Conservation (phyloP, 2,329 filamentous ascomycete species). For the Scedosporium aurantiacum region DNA sequence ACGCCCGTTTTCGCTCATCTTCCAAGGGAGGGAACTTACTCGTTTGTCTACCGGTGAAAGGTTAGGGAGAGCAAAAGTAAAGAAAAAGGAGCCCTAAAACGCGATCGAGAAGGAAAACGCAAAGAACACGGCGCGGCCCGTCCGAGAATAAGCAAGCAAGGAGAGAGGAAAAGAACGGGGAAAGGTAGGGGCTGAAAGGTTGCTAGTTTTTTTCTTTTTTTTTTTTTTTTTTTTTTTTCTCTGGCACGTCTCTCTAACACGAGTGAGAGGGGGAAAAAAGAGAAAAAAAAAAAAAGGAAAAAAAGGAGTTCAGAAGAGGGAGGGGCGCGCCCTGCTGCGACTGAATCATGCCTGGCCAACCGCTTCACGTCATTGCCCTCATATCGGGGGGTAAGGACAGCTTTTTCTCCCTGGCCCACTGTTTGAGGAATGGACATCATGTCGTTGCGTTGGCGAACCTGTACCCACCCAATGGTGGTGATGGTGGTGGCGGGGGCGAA, state of each 20-base stretch:
- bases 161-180: background rate
- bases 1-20: background rate
- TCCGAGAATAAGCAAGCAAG: background rate
- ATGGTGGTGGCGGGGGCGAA: background rate
- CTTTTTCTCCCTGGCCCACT: slow-evolving; percentile 86
- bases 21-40: background rate
- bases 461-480: slow-evolving; percentile 38
- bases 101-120: background rate
- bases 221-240: background rate
- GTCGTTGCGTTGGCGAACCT: slow-evolving; percentile 86
- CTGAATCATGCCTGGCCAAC: slow-evolving; percentile 27
- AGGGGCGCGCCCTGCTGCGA: background rate
- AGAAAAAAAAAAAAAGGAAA: background rate
- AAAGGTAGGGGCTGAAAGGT: background rate
- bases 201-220: background rate
- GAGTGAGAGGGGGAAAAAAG: background rate
- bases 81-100: background rate
- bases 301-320: background rate
- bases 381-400: slow-evolving; percentile 97
- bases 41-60: background rate
- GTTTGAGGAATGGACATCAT: slow-evolving; percentile 71
- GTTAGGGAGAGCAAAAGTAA: background rate
- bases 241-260: background rate
- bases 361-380: slow-evolving; percentile 73
- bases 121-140: background rate